These are phyloP conservation scores for Aspergillus incahuasiensis DNA, from an alignment of 495 filamentous ascomycete species.

Conservation along the genomic window DNA sequence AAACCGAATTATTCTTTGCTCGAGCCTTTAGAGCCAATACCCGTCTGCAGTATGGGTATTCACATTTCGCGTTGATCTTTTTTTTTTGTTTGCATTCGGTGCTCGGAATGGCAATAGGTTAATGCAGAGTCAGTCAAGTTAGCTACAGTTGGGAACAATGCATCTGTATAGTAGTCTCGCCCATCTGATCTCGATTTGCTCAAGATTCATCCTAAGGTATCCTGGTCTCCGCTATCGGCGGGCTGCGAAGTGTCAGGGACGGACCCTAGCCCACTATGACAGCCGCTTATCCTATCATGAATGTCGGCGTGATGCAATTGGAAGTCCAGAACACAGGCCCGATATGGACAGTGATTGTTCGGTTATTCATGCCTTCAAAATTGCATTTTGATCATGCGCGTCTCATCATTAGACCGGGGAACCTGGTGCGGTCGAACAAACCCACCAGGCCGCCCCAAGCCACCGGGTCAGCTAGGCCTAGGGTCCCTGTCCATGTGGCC, in stretches of 20 bases:
- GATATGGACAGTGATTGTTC: not conserved
- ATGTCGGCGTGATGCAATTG: not conserved
- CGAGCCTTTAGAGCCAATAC: conserved; percentile 19
- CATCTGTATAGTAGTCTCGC: conserved; percentile 12
- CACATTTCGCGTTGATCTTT: conserved; percentile 7
- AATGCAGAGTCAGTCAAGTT: conserved; percentile 7
- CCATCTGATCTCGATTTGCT: not conserved
- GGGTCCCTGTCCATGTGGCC: not conserved
- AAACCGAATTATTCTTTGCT: conserved; percentile 23
- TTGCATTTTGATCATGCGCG: not conserved
- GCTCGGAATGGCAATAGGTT: conserved; percentile 8
- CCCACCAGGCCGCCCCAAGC: not conserved
- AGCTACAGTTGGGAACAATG: conserved; percentile 14
- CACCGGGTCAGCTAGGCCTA: not conserved
- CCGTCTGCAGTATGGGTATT: conserved; percentile 43
- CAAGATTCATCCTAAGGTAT: not conserved
- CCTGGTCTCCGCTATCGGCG: not conserved
- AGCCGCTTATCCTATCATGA: not conserved
- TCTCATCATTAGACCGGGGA: not conserved
- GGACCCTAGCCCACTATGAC: not conserved
- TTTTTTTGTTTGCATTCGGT: conserved; percentile 6
- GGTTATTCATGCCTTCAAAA: not conserved
- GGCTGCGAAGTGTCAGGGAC: not conserved
- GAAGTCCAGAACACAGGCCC: no score
- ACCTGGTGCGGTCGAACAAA: not conserved